These are phyloP conservation scores for Endoconidiophora polonica DNA, from an alignment of 2,329 filamentous ascomycete species.

Conservation along the genomic window DNA sequence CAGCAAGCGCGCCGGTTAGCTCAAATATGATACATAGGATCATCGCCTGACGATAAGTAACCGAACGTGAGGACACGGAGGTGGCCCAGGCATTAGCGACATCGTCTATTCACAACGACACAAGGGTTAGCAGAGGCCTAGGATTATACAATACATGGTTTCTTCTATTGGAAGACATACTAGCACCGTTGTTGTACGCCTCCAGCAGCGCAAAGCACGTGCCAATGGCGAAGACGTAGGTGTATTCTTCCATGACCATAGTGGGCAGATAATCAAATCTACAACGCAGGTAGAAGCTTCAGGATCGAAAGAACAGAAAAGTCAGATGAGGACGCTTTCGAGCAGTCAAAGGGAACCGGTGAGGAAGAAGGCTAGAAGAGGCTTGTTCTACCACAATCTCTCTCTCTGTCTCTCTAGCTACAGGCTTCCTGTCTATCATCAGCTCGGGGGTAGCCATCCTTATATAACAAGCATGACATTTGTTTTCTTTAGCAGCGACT, in stretches of 20 bases:
- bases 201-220: constrained; percentile 61
- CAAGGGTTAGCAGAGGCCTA: constrained; percentile 1
- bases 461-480: not conserved
- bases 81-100: constrained; percentile 74
- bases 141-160: not conserved
- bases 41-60: constrained; percentile 55
- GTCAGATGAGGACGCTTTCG: not conserved
- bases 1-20: constrained; percentile 47
- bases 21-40: constrained; percentile 50
- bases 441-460: too few relatives aligned
- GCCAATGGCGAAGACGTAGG: constrained; percentile 60
- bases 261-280: constrained; percentile 16
- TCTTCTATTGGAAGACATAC: constrained; percentile 23
- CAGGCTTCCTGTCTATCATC: too few relatives aligned
- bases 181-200: constrained; percentile 65
- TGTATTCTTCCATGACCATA: constrained; percentile 45
- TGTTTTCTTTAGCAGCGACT: not conserved
- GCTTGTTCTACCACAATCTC: not conserved
- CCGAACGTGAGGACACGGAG: constrained; percentile 61
- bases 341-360: not conserved
- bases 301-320: too few relatives aligned
- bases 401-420: not conserved
- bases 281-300: too few relatives aligned
- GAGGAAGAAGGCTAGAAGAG: not conserved
- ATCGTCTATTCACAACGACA: constrained; percentile 40